Conservation (phyloP, 768 basidiomycete species). For the Termitomyces sp. region DNA sequence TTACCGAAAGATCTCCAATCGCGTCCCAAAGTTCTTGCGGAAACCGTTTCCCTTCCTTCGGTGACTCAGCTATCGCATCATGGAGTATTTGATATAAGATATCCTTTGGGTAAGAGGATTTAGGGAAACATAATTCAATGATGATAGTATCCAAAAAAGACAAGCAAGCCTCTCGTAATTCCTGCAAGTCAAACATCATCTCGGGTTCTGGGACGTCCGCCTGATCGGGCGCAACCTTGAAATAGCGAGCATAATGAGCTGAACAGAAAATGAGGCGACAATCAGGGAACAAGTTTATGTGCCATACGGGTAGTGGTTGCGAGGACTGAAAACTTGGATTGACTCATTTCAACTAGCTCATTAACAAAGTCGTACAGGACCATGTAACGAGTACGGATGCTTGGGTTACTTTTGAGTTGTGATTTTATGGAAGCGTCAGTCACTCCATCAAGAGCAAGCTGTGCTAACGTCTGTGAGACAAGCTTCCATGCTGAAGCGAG, state of each 20-base stretch:
- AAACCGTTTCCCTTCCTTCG: conserved; percentile 69
- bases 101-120: conserved; percentile 59
- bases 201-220: conserved; percentile 40
- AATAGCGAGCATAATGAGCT: conserved; percentile 74
- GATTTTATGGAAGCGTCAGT: conserved; percentile 45
- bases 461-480: conserved; percentile 51
- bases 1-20: conserved; percentile 73
- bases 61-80: conserved; percentile 70
- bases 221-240: conserved; percentile 38
- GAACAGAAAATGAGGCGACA: conserved; percentile 1
- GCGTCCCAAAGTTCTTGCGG: conserved; percentile 79
- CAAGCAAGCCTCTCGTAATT: conserved; percentile 56
- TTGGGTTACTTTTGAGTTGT: conserved; percentile 46
- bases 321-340: conserved; percentile 62
- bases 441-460: conserved; percentile 51
- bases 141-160: conserved; percentile 84
- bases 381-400: conserved; percentile 56
- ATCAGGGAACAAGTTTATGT: not conserved
- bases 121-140: conserved; percentile 76
- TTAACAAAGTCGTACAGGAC: conserved; percentile 60
- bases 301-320: conserved; percentile 65
- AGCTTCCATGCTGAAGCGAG: conserved; percentile 81
- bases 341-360: conserved; percentile 53
- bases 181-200: conserved; percentile 61
- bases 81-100: conserved; percentile 63